These are phyloP conservation scores for Rhodosporidiobolus sp. DNA, from an alignment of 768 basidiomycete genomes.

Conservation along the genomic window DNA sequence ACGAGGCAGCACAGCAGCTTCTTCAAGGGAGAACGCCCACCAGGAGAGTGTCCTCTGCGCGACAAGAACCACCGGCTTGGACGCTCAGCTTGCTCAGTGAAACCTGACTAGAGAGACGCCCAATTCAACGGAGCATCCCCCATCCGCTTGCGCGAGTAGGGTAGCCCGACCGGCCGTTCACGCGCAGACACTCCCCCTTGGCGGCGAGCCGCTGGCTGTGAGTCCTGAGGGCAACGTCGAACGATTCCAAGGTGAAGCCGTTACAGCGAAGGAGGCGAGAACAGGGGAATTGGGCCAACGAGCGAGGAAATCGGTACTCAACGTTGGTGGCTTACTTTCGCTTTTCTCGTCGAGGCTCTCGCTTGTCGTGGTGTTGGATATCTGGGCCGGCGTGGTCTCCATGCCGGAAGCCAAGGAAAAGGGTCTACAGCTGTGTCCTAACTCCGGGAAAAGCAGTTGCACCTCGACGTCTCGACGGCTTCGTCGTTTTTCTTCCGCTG, in stretches of 20 bases:
- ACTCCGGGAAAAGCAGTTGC: too few species aligned
- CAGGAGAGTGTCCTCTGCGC: conserved; percentile 26
- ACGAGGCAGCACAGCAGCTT: conserved; percentile 24
- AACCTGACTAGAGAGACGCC: conserved; percentile 7
- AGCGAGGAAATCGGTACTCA: too few species aligned
- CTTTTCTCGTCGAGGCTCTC: too few species aligned
- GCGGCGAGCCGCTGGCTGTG: conserved; percentile 24
- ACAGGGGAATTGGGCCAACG: too few species aligned
- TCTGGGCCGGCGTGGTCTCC: too few species aligned
- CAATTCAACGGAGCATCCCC: conserved; percentile 12
- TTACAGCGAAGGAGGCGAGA: conserved; percentile 1
- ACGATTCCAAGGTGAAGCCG: conserved; percentile 14
- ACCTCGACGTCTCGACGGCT: too few species aligned
- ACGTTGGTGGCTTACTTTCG: too few species aligned
- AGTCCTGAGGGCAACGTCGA: conserved; percentile 8
- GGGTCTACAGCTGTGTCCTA: too few species aligned
- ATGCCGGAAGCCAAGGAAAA: too few species aligned
- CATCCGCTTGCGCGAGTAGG: conserved; percentile 17
- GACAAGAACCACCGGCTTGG: conserved; percentile 30
- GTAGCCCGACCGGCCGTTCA: conserved; percentile 18
- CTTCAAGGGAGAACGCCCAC: conserved; percentile 28
- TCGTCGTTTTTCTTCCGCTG: too few species aligned
- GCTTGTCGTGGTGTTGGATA: too few species aligned
- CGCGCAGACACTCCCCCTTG: conserved; percentile 20
- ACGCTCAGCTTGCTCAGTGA: conserved; percentile 18